A percentile compares a stretch with the other conserved stretches of the same genome.
phyloP scores from a whole-genome alignment of 352 stramenopile species.

The Thalassiosira mediterranea region DNA sequence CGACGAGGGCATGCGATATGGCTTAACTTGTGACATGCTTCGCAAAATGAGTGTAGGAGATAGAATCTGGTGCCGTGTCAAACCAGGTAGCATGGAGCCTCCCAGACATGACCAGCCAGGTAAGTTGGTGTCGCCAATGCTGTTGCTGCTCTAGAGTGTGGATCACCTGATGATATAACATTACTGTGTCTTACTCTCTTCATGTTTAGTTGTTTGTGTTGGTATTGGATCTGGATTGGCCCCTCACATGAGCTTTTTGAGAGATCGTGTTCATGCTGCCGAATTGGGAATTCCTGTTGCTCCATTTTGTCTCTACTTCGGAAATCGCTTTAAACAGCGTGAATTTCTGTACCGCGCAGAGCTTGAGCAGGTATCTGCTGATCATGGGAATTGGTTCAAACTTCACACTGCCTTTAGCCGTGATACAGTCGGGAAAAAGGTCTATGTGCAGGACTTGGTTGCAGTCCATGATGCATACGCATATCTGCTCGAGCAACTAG shows the following conservation, averaged over 20 bases:
- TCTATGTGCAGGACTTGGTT: slow-evolving; percentile 78
- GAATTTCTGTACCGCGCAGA: slow-evolving; percentile 68
- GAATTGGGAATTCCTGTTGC: slow-evolving; percentile 53
- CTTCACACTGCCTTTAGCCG: slow-evolving; percentile 70
- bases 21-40: slow-evolving; percentile 71
- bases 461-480: slow-evolving; percentile 60
- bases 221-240: slow-evolving; percentile 71
- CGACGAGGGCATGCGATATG: slow-evolving; percentile 61
- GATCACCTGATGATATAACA: too few species aligned
- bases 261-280: slow-evolving; percentile 60
- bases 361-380: slow-evolving; percentile 45
- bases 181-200: not conserved
- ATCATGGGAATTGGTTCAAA: slow-evolving; percentile 70
- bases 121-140: slow-evolving; percentile 9
- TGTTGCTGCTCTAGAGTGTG: not conserved
- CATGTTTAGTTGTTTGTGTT: slow-evolving; percentile 57
- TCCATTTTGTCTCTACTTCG: slow-evolving; percentile 74
- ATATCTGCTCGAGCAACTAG: slow-evolving; percentile 44
- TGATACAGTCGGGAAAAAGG: slow-evolving; percentile 63
- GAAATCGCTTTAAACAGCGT: slow-evolving; percentile 58
- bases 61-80: slow-evolving; percentile 57
- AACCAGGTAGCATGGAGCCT: slow-evolving; percentile 69
- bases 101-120: slow-evolving; percentile 56
- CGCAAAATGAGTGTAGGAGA: slow-evolving; percentile 56
- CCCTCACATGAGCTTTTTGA: slow-evolving; percentile 65